These are phyloP conservation scores for Liriodendron chinense DNA, from an alignment of 164 flowering plant genomes.

Conservation along the genomic window DNA sequence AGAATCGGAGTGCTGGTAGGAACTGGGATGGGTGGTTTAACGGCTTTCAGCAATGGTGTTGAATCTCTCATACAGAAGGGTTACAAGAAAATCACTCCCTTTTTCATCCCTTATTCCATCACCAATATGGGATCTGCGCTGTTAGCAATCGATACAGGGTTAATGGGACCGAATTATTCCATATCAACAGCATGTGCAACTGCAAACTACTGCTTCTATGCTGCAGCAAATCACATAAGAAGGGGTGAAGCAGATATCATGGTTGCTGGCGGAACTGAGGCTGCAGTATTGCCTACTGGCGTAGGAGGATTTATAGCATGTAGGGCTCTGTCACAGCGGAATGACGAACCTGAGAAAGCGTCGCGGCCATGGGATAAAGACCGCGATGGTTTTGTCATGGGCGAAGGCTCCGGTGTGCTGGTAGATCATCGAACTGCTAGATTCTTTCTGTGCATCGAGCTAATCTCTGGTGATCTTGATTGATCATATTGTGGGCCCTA, in stretches of 20 bases:
- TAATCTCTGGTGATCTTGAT: no score
- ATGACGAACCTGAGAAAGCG: conserved; percentile 20
- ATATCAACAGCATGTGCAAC: conserved; percentile 84
- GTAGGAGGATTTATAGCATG: conserved; percentile 69
- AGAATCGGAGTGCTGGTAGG: conserved; percentile 41
- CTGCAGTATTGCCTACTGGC: conserved; percentile 19
- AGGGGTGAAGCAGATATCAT: conserved; percentile 26
- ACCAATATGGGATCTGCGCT: conserved; percentile 82
- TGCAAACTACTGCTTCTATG: conserved; percentile 65
- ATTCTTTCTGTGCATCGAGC: no score
- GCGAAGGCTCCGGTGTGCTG: conserved; percentile 79
- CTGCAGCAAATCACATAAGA: conserved; percentile 73
- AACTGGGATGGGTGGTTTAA: conserved; percentile 72
- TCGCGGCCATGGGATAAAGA: conserved; percentile 26
- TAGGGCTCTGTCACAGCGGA: conserved; percentile 60
- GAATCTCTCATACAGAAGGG: conserved; percentile 54
- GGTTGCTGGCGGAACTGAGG: conserved; percentile 26
- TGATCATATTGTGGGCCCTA: no score
- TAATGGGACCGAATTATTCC: conserved; percentile 78
- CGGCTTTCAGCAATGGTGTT: conserved; percentile 55
- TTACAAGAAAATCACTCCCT: conserved; percentile 62
- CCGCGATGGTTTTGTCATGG: conserved; percentile 68
- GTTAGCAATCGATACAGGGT: conserved; percentile 66
- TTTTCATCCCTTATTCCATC: conserved; percentile 72
- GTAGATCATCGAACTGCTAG: conserved; percentile 19